A percentile compares a stretch with the other conserved stretches of the same genome.
Conservation (phyloP, 1,139 yeast species). For the Debaryomyces robertsiae region DNA sequence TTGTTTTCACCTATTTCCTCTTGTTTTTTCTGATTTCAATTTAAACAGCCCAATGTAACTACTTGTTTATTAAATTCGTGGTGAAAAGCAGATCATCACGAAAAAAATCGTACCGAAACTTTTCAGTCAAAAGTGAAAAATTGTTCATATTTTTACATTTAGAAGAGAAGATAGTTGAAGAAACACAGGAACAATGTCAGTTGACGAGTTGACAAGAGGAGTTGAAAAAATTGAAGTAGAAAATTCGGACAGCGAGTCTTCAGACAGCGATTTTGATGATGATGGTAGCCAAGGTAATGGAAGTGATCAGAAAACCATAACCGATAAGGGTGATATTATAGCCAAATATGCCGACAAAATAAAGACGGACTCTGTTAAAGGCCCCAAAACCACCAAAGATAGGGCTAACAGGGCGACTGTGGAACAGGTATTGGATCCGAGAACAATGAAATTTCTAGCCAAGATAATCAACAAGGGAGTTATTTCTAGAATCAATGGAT, state of each 20-base stretch:
- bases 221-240: conserved; percentile 2
- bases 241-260: conserved; percentile 16
- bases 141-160: too few relatives aligned
- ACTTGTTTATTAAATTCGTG: too few relatives aligned
- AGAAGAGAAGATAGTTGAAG: neutral
- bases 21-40: too few relatives aligned
- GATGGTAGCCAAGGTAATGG: conserved; percentile 1
- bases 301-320: conserved; percentile 21
- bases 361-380: conserved; percentile 63
- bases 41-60: too few relatives aligned
- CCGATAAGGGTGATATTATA: conserved; percentile 60
- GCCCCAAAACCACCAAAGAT: conserved; percentile 65
- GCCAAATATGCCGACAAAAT: conserved; percentile 65
- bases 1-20: neutral
- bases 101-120: neutral
- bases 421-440: conserved; percentile 93
- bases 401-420: conserved; percentile 94
- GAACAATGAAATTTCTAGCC: conserved; percentile 81
- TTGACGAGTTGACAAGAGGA: conserved; percentile 1
- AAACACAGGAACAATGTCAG: conserved; percentile 1
- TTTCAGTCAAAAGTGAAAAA: neutral
- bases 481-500: conserved; percentile 85
- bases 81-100: conserved; percentile 10
- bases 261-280: conserved; percentile 15
- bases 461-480: conserved; percentile 83